Conservation (phyloP, 176 grass and related monocot genomes). For the Juncus inflexus region DNA sequence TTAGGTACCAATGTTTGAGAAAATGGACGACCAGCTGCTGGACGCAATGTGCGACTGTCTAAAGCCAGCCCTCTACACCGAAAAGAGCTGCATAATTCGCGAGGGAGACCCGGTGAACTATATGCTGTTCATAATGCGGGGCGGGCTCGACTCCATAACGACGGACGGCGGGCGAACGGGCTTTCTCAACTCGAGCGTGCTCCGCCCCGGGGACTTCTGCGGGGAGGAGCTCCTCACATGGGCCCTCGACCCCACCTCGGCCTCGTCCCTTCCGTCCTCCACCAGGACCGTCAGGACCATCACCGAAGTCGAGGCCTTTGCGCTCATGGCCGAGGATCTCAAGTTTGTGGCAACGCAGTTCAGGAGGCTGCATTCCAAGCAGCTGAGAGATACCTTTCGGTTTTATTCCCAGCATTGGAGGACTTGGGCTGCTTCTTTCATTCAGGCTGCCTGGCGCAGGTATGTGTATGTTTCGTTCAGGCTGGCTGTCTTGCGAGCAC, state of each 20-base stretch:
- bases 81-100: constrained; percentile 64
- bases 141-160: constrained; percentile 67
- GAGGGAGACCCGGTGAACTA: constrained; percentile 92
- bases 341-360: constrained; percentile 92
- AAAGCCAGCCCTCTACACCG: constrained; percentile 74
- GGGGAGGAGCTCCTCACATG: constrained; percentile 96
- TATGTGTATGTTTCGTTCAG: constrained; percentile 4
- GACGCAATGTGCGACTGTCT: constrained; percentile 87
- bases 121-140: constrained; percentile 97
- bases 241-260: constrained; percentile 65
- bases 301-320: constrained; percentile 92
- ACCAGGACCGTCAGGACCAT: constrained; percentile 80
- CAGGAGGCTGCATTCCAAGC: constrained; percentile 78
- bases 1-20: constrained; percentile 93
- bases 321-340: constrained; percentile 73
- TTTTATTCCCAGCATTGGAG: constrained; percentile 92
- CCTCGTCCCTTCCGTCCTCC: constrained; percentile 66
- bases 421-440: constrained; percentile 94
- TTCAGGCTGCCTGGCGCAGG: constrained; percentile 87
- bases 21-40: constrained; percentile 89
- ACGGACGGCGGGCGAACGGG: constrained; percentile 90
- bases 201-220: constrained; percentile 87
- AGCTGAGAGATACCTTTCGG: constrained; percentile 72
- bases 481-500: too few relatives aligned
- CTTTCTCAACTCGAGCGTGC: constrained; percentile 68